Conservation (phyloP, 768 basidiomycete genomes). For the Neoboletus brunneissimus region DNA sequence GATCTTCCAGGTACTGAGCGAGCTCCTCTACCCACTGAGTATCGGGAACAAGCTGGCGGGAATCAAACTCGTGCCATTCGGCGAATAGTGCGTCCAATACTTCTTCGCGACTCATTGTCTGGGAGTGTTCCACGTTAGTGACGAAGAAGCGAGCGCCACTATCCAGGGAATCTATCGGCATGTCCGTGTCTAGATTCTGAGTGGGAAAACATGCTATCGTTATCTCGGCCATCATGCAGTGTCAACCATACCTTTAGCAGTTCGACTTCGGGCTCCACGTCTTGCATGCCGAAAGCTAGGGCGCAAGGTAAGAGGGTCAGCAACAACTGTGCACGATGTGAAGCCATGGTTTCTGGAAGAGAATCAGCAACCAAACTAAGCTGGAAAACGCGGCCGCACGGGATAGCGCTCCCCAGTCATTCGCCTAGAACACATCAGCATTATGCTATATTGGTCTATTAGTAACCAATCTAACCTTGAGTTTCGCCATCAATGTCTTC, state of each 20-base stretch:
- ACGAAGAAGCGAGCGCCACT: constrained; percentile 37
- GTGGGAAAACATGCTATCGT: neutral
- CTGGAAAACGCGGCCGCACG: constrained; percentile 36
- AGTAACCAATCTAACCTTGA: constrained; percentile 42
- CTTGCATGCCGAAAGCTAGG: constrained; percentile 47
- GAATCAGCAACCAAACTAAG: neutral
- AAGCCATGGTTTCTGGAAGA: constrained; percentile 42
- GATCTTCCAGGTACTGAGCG: constrained; percentile 36
- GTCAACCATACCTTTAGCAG: constrained; percentile 44
- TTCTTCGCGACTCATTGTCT: constrained; percentile 12
- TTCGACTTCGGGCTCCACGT: constrained; percentile 43
- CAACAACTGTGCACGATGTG: constrained; percentile 44
- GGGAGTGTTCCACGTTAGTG: constrained; percentile 9
- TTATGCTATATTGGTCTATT: neutral
- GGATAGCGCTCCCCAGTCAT: constrained; percentile 61
- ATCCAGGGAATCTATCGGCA: constrained; percentile 37
- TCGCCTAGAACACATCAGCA: constrained; percentile 38
- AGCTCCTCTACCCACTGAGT: constrained; percentile 42
- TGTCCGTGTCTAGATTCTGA: constrained; percentile 56
- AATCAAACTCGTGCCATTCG: constrained; percentile 31
- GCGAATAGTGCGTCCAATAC: constrained; percentile 14
- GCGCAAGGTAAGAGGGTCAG: constrained; percentile 43
- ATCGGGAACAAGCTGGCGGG: constrained; percentile 39
- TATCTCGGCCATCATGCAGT: neutral
- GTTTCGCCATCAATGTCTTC: constrained; percentile 64